Evolutionary conservation across 306 rosid species (phyloP), one percentile per base, ranked within the genome.

Genomic region (Vigna nakashimae): DNA sequence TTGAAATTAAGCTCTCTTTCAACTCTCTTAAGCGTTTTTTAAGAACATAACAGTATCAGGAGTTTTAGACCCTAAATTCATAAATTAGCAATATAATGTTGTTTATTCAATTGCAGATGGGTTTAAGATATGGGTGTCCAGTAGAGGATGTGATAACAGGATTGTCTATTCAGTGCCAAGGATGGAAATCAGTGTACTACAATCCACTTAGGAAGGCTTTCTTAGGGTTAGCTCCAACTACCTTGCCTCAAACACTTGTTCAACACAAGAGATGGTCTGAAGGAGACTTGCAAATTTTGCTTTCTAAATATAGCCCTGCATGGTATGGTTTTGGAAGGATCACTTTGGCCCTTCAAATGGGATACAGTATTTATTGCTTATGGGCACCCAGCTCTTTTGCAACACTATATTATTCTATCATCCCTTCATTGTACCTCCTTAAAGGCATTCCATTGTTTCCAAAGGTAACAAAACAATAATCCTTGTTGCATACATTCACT

Each of bases 231-330:
- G 84, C 85, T 52, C 86, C 95, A 52, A 82, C 80, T 59, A 79
- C 88, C 9, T 88, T 79, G 69, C 72, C 73, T 40, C 79, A 88
- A 32, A 53, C 84, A 9, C 85, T 92, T 28, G 84, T 84, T 65
- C 93, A 92, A 66, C 91, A 87, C 9, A 91, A 85, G 85, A 87
- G 97, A 76, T 90, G 95, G 95, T 79, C 89, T 2, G 91, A 86
- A 83, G 97, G 97, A 0, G 82, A 26, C 1, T 16, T 79, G 0
- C 83, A 79, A 51, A 50, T 79, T 53, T 6, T 87, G 22, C 55
- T 87, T 57, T 87, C 97, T 2, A 80, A 78, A 82, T 85, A 73
- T 32, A 85, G 87, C 62, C 81, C 93, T 34, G 68, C 14, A 10
- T 74, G 87, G 91, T 74, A 58, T 78, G 85, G 82, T n/a, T 9